These are phyloP conservation scores for Cucurbita pepo DNA, from an alignment of 306 rosid genomes.

Conservation along the genomic window DNA sequence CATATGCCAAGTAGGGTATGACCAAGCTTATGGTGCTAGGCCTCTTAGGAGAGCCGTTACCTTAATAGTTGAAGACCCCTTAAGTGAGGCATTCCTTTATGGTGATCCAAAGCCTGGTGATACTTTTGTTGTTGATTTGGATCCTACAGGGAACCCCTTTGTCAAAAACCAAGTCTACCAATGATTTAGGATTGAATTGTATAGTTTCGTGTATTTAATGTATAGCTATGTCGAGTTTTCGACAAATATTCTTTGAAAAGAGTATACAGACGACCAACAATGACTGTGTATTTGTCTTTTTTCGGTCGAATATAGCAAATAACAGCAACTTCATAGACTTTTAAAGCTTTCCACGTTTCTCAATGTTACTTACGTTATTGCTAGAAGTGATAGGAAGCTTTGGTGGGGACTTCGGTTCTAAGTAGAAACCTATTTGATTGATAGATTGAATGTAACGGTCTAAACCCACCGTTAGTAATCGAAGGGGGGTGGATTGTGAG, in stretches of 20 bases:
- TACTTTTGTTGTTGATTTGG: conserved; percentile 53
- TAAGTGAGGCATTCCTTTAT: conserved; percentile 54
- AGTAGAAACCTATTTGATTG: neutral
- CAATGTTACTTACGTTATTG: neutral
- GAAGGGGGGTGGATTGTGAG: too few relatives aligned
- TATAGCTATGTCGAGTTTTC: neutral
- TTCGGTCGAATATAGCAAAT: neutral
- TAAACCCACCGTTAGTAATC: too few relatives aligned
- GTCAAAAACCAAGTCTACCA: conserved; percentile 21
- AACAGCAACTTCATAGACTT: neutral
- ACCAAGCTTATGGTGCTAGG: conserved; percentile 67
- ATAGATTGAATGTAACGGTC: too few relatives aligned
- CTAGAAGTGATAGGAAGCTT: neutral
- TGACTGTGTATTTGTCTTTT: neutral
- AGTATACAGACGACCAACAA: neutral
- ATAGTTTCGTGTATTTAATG: neutral
- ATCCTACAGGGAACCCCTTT: conserved; percentile 44
- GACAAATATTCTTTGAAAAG: neutral
- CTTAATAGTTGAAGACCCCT: conserved; percentile 49
- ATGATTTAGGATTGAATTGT: neutral
- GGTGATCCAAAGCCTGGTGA: conserved; percentile 57
- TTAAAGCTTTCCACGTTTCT: neutral
- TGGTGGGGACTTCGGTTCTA: too few relatives aligned
- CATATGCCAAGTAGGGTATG: conserved; percentile 52
- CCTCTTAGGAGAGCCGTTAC: conserved; percentile 58